Evolutionary conservation across 331 rosid genomes (phyloP).

Genomic region (Erythrophleum ivorense): DNA sequence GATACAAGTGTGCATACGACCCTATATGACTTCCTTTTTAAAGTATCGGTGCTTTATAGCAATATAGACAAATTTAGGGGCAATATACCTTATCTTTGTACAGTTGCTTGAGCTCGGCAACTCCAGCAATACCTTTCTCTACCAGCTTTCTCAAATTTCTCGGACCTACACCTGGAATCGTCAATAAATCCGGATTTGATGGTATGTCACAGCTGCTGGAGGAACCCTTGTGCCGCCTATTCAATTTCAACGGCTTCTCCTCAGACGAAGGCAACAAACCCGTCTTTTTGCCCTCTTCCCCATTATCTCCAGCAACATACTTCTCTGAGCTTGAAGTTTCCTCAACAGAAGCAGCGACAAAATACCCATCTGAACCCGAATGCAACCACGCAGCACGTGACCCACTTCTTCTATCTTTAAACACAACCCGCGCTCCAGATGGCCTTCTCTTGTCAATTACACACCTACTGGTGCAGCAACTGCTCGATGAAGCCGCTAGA

Average conservation of each 20-base stretch:
- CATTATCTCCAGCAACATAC: not conserved
- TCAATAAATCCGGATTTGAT: conserved; percentile 82
- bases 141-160: conserved; percentile 88
- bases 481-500: conserved; percentile 33
- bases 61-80: not conserved
- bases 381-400: conserved; percentile 51
- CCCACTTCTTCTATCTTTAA: conserved; percentile 42
- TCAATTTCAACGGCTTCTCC: conserved; percentile 47
- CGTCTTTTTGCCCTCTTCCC: conserved; percentile 9
- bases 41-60: not conserved
- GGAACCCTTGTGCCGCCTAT: conserved; percentile 63
- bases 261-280: conserved; percentile 7
- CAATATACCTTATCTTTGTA: conserved; percentile 90
- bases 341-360: conserved; percentile 20
- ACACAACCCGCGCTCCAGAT: conserved; percentile 58
- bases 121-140: conserved; percentile 86
- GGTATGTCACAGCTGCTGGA: conserved; percentile 44
- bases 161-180: conserved; percentile 97
- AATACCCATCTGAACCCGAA: conserved; percentile 47
- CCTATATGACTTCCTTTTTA: not conserved
- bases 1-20: not conserved
- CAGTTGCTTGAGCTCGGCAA: conserved; percentile 87
- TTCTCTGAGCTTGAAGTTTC: conserved; percentile 1
- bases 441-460: conserved; percentile 36
- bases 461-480: conserved; percentile 47